Evolutionary conservation across 2,329 filamentous ascomycete species (phyloP).

Genomic region (Annulohypoxylon truncatum): DNA sequence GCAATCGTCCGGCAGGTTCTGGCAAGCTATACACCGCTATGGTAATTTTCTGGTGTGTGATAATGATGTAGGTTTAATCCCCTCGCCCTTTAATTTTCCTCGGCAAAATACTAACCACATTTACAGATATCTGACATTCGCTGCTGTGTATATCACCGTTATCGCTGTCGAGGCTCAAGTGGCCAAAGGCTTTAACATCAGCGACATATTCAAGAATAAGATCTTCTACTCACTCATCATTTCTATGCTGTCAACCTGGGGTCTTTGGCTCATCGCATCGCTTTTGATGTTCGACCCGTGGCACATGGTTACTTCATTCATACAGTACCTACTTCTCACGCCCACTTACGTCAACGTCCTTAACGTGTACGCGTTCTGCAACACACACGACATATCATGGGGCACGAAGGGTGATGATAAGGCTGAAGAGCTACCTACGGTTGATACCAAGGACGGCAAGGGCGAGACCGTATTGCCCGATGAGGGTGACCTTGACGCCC

Average conservation of each 20-base stretch:
- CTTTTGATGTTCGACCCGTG: slow-evolving; percentile 97
- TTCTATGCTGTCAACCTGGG: slow-evolving; percentile 89
- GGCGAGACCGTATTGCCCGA: slow-evolving; percentile 97
- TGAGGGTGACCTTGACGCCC: slow-evolving; percentile 92
- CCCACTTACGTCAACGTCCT: slow-evolving; percentile 98
- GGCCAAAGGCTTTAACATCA: slow-evolving; percentile 73
- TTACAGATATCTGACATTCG: slow-evolving; percentile 86
- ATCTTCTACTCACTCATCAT: slow-evolving; percentile 95
- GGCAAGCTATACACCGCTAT: slow-evolving; percentile 95
- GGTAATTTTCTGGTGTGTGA: slow-evolving; percentile 97
- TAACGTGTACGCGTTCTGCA: slow-evolving; percentile 99
- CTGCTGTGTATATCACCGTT: slow-evolving; percentile 93
- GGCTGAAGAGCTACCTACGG: slow-evolving; percentile 87
- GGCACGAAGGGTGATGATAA: slow-evolving; percentile 99
- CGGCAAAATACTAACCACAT: slow-evolving; percentile 42
- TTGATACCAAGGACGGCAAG: slow-evolving; percentile 86
- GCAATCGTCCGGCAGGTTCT: slow-evolving; percentile 93
- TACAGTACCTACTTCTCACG: slow-evolving; percentile 94
- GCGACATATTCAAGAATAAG: slow-evolving; percentile 83
- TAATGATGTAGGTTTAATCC: slow-evolving; percentile 79
- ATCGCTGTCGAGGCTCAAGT: slow-evolving; percentile 82
- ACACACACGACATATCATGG: slow-evolving; percentile 98
- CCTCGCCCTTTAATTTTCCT: not conserved
- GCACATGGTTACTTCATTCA: slow-evolving; percentile 98
- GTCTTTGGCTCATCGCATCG: slow-evolving; percentile 91